These are phyloP conservation scores for Herpomyces periplanetae DNA, from an alignment of 2,329 filamentous ascomycete species.

Conservation along the genomic window DNA sequence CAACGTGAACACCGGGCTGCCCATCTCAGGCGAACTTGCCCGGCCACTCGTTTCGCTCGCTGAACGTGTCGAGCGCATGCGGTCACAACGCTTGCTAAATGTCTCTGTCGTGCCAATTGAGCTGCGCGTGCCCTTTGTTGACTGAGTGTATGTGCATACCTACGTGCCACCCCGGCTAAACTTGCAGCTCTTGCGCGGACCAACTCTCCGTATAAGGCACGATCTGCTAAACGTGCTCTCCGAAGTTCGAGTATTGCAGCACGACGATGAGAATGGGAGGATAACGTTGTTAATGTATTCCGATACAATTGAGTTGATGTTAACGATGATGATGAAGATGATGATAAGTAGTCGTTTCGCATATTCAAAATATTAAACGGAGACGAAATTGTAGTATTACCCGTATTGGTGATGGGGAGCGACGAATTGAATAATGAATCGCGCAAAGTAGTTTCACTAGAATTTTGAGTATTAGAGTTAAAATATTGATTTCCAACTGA, in stretches of 20 bases:
- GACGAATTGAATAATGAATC: too few relatives aligned
- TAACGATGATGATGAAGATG: too few relatives aligned
- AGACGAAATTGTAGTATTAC: too few relatives aligned
- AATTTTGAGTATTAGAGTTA: too few relatives aligned
- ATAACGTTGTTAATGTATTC: too few relatives aligned
- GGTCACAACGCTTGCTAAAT: slow-evolving; percentile 41
- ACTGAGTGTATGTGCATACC: slow-evolving; percentile 21
- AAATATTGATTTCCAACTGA: too few relatives aligned
- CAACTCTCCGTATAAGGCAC: slow-evolving; percentile 45
- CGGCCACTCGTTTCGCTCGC: slow-evolving; percentile 41
- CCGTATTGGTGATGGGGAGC: too few relatives aligned
- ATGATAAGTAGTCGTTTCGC: too few relatives aligned
- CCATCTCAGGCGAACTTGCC: slow-evolving; percentile 34
- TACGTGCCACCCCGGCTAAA: slow-evolving; percentile 27
- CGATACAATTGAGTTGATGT: too few relatives aligned
- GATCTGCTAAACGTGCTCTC: slow-evolving; percentile 35
- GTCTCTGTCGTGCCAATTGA: slow-evolving; percentile 35
- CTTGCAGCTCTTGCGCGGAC: slow-evolving; percentile 34
- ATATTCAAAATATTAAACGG: too few relatives aligned
- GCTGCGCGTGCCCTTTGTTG: slow-evolving; percentile 41
- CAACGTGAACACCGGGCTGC: slow-evolving; percentile 28
- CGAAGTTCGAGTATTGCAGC: slow-evolving; percentile 43
- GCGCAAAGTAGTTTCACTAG: too few relatives aligned
- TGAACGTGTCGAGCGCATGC: slow-evolving; percentile 47
- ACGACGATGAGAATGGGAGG: slow-evolving; percentile 35